Percentiles rank a stretch among this genome's conserved stretches.
phyloP scores from a whole-genome alignment of 106 monocot genomes.

The Iris macrosiphon region DNA sequence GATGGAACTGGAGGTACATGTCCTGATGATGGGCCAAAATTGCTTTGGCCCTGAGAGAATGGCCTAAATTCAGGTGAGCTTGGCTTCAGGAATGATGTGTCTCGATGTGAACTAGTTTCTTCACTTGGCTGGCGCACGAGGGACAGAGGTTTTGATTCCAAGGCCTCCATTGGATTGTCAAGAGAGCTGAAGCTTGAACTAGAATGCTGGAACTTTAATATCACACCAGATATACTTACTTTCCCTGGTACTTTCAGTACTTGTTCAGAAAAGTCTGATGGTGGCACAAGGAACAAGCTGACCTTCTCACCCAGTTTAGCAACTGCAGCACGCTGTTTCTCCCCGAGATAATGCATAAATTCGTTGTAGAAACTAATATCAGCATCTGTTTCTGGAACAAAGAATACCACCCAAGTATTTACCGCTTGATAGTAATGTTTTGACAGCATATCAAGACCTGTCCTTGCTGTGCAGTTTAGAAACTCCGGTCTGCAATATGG shows the following conservation, averaged over 20 bases:
- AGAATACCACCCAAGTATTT: conserved; percentile 86
- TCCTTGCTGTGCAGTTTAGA: conserved; percentile 88
- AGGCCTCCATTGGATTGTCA: conserved; percentile 25
- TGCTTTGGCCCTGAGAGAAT: conserved; percentile 22
- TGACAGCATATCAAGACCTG: conserved; percentile 92
- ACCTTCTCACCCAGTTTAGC: conserved; percentile 80
- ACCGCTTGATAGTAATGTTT: conserved; percentile 95
- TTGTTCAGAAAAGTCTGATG: conserved; percentile 91
- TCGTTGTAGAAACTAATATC: conserved; percentile 89
- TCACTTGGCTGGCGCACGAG: conserved; percentile 6
- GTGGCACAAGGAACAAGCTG: conserved; percentile 86
- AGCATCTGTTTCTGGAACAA: conserved; percentile 86
- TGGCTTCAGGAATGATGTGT: conserved; percentile 22
- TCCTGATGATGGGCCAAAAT: conserved; percentile 30
- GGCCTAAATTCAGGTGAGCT: conserved; percentile 27
- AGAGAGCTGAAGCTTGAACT: conserved; percentile 34
- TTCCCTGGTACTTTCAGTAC: conserved; percentile 94
- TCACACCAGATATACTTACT: conserved; percentile 91
- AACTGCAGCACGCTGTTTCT: conserved; percentile 90
- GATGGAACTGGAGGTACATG: conserved; percentile 9
- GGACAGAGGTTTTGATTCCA: conserved; percentile 19
- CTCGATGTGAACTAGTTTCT: conserved; percentile 12
- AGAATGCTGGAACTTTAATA: conserved; percentile 67
- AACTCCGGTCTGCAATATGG: conserved; percentile 65
- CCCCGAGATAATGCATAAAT: conserved; percentile 85